Evolutionary conservation across 2,329 filamentous ascomycete species (phyloP), one percentile per base, ranked within the genome.

Genomic region (Colletotrichum higginsianum): DNA sequence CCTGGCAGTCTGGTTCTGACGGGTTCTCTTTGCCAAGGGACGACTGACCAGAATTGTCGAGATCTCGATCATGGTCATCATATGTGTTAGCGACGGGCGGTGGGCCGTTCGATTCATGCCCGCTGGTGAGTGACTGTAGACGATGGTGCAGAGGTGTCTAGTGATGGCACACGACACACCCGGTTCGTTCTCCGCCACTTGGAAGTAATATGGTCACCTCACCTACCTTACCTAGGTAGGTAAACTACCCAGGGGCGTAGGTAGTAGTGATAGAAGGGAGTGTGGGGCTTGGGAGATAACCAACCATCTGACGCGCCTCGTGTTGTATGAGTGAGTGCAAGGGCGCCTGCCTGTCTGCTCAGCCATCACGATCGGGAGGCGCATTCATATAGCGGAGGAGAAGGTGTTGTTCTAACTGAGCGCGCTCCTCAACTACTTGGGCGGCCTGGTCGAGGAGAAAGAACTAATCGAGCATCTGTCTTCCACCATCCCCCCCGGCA

Each of bases 231-330:
- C 30, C 30, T 35, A 35, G 30, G 30, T 35, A 9, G 30, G 30
- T 35, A 35, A 35, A 35, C 30, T 35, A 35, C 8, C 30, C 30
- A 35, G 30, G 1, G 30, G 30, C 30, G 50, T 53, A 18, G 12
- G 26, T 30, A 53, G n/a, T 49, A 49, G 9, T 38, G 35, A 38
- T 38, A 38, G 35, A 38, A 49, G 21, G 42, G 57, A 60, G 23
- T 18, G 57, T 18, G 42, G 40, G 16, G 16, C 40, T 18, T n/a
- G 30, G 13, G 21, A 47, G n/a, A 47, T n/a, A 50, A 63, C 49
- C 47, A 50, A 63, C 49, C 47, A 26, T 52, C 49, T 55, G 49
- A 55, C 49, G 49, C 47, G 35, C 47, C 35, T 52, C 61, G 23
- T 18, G 49, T 52, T 23, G 21, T 52, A 23, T 38, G 49, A 38